These are phyloP conservation scores for Mycena vitilis DNA, from an alignment of 768 basidiomycete genomes.

Conservation along the genomic window DNA sequence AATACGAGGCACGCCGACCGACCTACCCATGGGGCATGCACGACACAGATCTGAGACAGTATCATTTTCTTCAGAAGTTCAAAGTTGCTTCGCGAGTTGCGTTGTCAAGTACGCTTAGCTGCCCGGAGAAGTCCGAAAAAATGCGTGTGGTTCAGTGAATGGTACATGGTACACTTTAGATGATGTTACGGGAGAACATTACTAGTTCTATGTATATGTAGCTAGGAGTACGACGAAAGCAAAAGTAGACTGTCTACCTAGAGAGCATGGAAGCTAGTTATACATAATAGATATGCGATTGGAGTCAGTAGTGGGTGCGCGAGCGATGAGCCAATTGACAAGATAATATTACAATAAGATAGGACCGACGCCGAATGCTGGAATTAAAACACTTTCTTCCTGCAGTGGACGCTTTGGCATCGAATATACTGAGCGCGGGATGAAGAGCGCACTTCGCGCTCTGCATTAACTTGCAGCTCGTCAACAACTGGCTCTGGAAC, in stretches of 20 bases:
- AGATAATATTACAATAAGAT: conserved; percentile 34
- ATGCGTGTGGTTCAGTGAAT: neutral
- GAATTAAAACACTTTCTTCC: conserved; percentile 49
- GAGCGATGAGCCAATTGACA: conserved; percentile 7
- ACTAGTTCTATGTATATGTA: conserved; percentile 1
- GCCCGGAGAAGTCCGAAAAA: neutral
- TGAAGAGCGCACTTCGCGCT: conserved; percentile 63
- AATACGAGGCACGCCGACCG: too few species aligned
- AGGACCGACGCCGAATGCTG: conserved; percentile 20
- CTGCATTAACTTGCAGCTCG: conserved; percentile 62
- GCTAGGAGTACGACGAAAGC: conserved; percentile 25
- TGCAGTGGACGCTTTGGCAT: conserved; percentile 71
- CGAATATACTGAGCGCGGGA: conserved; percentile 61
- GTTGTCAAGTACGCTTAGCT: neutral
- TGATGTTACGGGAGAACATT: conserved; percentile 21
- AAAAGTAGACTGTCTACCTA: conserved; percentile 29
- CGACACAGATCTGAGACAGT: conserved; percentile 1
- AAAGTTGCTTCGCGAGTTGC: neutral
- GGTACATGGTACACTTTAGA: conserved; percentile 22
- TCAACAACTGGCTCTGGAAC: conserved; percentile 64
- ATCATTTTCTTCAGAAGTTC: conserved; percentile 2
- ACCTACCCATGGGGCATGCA: too few species aligned
- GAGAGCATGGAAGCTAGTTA: conserved; percentile 30
- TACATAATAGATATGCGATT: conserved; percentile 33
- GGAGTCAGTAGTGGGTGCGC: conserved; percentile 15